Percentiles rank a stretch among this genome's conserved stretches.
These are phyloP conservation scores for Cardamine chenopodiifolia DNA, from an alignment of 345 rosid species.

Conservation along the genomic window DNA sequence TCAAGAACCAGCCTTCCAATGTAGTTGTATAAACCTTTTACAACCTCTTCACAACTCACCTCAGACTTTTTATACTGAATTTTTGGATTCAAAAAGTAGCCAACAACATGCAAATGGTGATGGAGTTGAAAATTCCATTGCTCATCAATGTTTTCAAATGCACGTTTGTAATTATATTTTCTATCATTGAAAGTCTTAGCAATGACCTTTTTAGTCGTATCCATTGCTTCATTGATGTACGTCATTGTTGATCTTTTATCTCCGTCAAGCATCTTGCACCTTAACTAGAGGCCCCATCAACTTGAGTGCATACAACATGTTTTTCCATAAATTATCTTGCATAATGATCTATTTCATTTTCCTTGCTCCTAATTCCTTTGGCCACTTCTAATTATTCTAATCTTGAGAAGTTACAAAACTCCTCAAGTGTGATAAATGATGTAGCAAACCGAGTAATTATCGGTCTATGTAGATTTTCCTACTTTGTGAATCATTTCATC, in stretches of 20 bases:
- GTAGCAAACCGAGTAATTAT: background rate
- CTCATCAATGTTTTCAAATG: background rate
- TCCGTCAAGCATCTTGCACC: background rate
- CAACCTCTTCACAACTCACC: background rate
- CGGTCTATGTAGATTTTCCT: background rate
- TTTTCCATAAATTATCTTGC: background rate
- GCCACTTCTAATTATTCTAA: background rate
- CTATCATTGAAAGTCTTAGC: background rate
- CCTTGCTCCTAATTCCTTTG: background rate
- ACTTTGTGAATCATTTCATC: background rate
- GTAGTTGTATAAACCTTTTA: background rate
- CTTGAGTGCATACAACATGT: background rate
- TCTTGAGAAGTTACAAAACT: background rate
- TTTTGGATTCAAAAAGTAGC: background rate
- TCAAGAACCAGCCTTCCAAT: background rate
- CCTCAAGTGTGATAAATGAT: background rate
- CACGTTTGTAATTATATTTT: background rate
- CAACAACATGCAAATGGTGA: background rate
- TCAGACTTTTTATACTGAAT: background rate
- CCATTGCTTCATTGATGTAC: background rate
- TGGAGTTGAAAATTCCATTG: background rate
- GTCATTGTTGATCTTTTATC: background rate
- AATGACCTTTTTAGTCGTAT: background rate
- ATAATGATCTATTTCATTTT: background rate
- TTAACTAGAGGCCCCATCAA: background rate